Base-by-base conservation (phyloP, 306 rosid genomes). In the Vigna trinervia region DNA sequence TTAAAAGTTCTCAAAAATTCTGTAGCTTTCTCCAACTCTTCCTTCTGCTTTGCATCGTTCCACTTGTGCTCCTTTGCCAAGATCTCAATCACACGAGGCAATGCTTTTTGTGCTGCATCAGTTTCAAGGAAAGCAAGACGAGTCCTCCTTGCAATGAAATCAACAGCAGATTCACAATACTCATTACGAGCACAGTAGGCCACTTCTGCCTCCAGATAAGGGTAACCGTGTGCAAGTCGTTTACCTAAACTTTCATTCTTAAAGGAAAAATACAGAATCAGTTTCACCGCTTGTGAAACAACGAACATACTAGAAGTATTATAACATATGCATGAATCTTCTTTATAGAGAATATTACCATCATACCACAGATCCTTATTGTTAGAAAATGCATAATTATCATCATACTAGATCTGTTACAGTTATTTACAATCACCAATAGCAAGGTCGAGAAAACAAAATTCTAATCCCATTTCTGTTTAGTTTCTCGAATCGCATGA, bases 101-200 rank as follows among this genome's bases (percentile, higher is more conserved):
- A 67, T 7, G 98, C 97, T 65, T 82, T 87, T 75, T 86, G 85
- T 15, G 99, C 99, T 32, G 99, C 99, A 79, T 96, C 88, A 0
- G 99, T 96, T 80, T 96, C 99, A 0, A 96, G 99, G 84, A 96
- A 96, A 71, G 99, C 98, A 26, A 96, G 98, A 71, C 98, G 92
- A 64, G 89, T 87, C 85, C 99, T 90, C 75, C 99, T 87, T 39
- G 99, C 99, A 62, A 96, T 92, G 88, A 96, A 96, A 78, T 96
- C 99, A 39, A 92, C 77, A 19, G 99, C 96, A 68, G 98, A 92
- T 86, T 92, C 97, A 65, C 99, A 96, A 80, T 91, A 96, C 82
- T 96, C 99, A 54, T 92, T 80, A 26, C 99, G 94, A 46, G 99
- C 99, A 81, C 99, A 92, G 86, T 91, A 96, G 4, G 99, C 99